These are phyloP conservation scores for Gossypium trilobum DNA, from an alignment of 441 rosid genomes.

Conservation along the genomic window DNA sequence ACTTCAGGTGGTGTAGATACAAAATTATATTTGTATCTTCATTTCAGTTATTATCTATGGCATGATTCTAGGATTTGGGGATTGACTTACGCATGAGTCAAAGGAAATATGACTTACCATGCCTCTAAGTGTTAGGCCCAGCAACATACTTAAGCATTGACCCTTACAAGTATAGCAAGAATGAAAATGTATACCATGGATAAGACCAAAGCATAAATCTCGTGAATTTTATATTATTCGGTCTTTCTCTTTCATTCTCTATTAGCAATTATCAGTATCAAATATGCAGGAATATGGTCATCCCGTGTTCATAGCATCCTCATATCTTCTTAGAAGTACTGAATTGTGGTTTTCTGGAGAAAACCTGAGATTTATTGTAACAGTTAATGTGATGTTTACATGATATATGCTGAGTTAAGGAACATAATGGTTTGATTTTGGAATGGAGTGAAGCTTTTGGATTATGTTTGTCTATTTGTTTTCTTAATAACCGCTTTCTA, in stretches of 20 bases:
- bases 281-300: background rate
- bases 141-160: background rate
- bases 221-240: background rate
- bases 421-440: background rate
- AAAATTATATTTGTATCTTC: background rate
- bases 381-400: background rate
- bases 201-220: background rate
- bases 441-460: background rate
- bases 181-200: background rate
- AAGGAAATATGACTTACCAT: background rate
- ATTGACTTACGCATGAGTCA: background rate
- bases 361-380: background rate
- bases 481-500: background rate
- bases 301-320: background rate
- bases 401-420: background rate
- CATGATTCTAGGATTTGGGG: conserved; percentile 1
- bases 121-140: background rate
- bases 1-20: background rate
- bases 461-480: background rate
- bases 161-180: background rate
- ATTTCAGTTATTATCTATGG: background rate
- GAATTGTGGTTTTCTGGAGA: background rate
- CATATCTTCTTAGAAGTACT: background rate
- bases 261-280: background rate
- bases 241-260: background rate